Conservation (phyloP, 2,329 filamentous ascomycete genomes). For the Plenodomus biglobosus region DNA sequence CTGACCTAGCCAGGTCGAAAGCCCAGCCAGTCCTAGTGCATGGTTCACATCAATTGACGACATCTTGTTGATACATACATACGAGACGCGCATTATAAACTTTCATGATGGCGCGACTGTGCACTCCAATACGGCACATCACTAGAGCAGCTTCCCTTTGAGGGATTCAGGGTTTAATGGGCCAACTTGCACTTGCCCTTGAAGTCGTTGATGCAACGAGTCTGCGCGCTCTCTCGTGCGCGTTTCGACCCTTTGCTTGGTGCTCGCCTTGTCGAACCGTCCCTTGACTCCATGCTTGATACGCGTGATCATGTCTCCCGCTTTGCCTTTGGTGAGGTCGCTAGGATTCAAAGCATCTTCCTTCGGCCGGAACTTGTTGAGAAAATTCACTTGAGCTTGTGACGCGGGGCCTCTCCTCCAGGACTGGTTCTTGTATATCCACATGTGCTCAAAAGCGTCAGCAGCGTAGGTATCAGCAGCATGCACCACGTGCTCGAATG, state of each 20-base stretch:
- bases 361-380: slow-evolving; percentile 65
- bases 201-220: slow-evolving; percentile 43
- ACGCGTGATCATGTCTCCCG: slow-evolving; percentile 90
- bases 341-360: slow-evolving; percentile 56
- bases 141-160: slow-evolving; percentile 8
- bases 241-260: slow-evolving; percentile 28
- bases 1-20: too few relatives aligned
- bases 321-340: slow-evolving; percentile 75
- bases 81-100: not conserved
- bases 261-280: slow-evolving; percentile 48
- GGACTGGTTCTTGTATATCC: slow-evolving; percentile 64
- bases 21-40: too few relatives aligned
- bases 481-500: slow-evolving; percentile 75
- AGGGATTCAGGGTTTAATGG: slow-evolving; percentile 34
- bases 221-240: slow-evolving; percentile 53
- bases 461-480: slow-evolving; percentile 80
- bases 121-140: not conserved
- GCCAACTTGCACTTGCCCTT: slow-evolving; percentile 53
- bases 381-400: slow-evolving; percentile 62
- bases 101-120: not conserved
- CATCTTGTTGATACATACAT: not conserved
- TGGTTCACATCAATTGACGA: too few relatives aligned
- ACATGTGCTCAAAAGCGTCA: slow-evolving; percentile 64
- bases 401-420: slow-evolving; percentile 73
- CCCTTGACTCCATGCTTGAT: slow-evolving; percentile 78